Conservation (phyloP, 768 basidiomycete genomes). For the Cubamyces lactineus region DNA sequence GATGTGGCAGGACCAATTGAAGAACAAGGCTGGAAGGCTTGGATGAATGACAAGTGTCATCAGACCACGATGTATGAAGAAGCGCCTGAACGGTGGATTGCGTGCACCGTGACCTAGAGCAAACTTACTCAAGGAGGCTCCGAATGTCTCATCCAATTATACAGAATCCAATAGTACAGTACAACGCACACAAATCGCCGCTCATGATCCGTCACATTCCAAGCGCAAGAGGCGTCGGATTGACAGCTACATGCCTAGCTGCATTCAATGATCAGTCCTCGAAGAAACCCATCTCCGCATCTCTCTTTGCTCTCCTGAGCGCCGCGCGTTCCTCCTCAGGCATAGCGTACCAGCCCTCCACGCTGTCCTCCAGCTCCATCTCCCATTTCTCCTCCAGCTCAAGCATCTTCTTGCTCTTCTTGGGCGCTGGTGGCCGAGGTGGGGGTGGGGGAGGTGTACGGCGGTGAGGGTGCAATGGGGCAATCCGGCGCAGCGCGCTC, state of each 20-base stretch:
- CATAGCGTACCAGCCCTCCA: constrained; percentile 59
- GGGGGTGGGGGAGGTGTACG: constrained; percentile 73
- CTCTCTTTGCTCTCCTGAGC: constrained; percentile 62
- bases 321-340: constrained; percentile 41
- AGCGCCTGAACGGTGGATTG: too few relatives aligned
- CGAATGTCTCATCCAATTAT: too few relatives aligned
- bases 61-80: too few relatives aligned
- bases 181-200: too few relatives aligned
- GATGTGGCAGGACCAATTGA: too few relatives aligned
- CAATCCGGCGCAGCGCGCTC: constrained; percentile 64
- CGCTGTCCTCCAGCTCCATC: constrained; percentile 72
- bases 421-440: constrained; percentile 70
- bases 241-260: neutral
- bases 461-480: constrained; percentile 75
- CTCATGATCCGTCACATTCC: too few relatives aligned
- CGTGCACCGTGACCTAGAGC: too few relatives aligned
- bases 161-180: too few relatives aligned
- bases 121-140: too few relatives aligned
- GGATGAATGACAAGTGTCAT: too few relatives aligned
- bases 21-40: too few relatives aligned
- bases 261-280: constrained; percentile 31
- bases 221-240: too few relatives aligned
- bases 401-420: constrained; percentile 81
- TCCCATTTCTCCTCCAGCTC: constrained; percentile 80
- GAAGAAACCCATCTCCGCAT: constrained; percentile 55